phyloP scores from a whole-genome alignment of 352 stramenopile genomes.

The Phytopythium helicoides region DNA sequence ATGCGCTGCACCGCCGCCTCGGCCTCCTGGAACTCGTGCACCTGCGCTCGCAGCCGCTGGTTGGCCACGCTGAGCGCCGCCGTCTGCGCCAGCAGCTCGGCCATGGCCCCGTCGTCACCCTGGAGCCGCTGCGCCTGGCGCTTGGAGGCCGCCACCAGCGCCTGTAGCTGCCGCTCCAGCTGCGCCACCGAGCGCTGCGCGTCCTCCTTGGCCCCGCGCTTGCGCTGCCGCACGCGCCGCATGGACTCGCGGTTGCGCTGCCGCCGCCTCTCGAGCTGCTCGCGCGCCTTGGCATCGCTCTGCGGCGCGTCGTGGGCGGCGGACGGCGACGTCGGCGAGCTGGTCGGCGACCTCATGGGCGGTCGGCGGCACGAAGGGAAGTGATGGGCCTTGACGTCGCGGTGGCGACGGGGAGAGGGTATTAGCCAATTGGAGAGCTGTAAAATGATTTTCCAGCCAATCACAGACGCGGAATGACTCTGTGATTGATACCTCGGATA shows the following conservation, averaged over 20 bases:
- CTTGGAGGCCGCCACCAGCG: slow-evolving; percentile 10
- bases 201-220: slow-evolving; percentile 10
- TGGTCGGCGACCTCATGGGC: background rate
- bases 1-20: slow-evolving; percentile 12
- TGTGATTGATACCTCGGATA: too few species aligned
- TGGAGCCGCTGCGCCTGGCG: slow-evolving; percentile 1
- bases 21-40: slow-evolving; percentile 12
- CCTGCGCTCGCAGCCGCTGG: slow-evolving; percentile 9
- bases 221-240: slow-evolving; percentile 22
- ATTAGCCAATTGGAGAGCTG: background rate
- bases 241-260: slow-evolving; percentile 34
- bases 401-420: too few species aligned
- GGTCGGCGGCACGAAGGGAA: background rate
- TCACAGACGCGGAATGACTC: too few species aligned
- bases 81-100: slow-evolving; percentile 13
- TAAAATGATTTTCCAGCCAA: background rate
- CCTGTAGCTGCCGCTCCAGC: slow-evolving; percentile 16
- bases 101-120: background rate
- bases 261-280: slow-evolving; percentile 12
- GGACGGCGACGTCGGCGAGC: background rate
- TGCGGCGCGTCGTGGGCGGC: too few species aligned
- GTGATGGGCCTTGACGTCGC: too few species aligned
- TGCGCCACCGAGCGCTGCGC: slow-evolving; percentile 10
- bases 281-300: too few species aligned
- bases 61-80: slow-evolving; percentile 17